Evolutionary conservation across 2,329 filamentous ascomycete genomes (phyloP), one percentile per base, ranked within the genome.

Genomic region (Paracorniculantispora psalliotae): DNA sequence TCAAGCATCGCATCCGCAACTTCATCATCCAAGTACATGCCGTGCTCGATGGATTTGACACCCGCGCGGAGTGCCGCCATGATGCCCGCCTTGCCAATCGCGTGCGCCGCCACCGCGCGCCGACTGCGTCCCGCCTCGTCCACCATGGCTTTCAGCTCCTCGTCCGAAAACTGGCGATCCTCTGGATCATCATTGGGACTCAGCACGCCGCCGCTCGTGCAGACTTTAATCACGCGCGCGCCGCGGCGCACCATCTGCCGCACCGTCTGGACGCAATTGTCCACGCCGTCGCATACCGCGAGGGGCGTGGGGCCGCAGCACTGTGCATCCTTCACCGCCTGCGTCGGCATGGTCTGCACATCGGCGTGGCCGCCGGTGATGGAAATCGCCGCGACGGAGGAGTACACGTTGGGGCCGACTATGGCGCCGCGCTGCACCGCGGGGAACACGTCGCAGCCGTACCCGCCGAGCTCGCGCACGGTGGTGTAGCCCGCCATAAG

Each of bases 321-420:
- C 26, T 65, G 67, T 3, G 67, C 67, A 13, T 71, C 66, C 8
- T 71, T 56, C 4, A 77, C 68, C 19, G 68, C 69, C 4, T 66
- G 62, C 2, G 73, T 61, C 1, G 75, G 76, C 15, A 72, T 50
- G n/a, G 69, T 64, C 55, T 77, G 75, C 4, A 72, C 61, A 61
- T 81, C 79, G 10, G 75, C 77, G 63, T 81, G 79, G 3, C 79
- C 79, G 13, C 74, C 78, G 1, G 76, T 80, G 62, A 76, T 75
- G 56, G 72, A 74, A 43, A 81, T 70, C 15, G 72, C 67, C 1
- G 71, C 68, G 23, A 76, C 69, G 2, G 76, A 70, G 0, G 72
- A 75, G 68, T 80, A 81, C 6, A 81, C 73, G 59, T 77, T 77
- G 1, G 77, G 77, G 0, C 77, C 77, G 17, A 73, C 61, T 35